These are phyloP conservation scores for Cladosporium sp. DNA, from an alignment of 2,329 filamentous ascomycete species.

Conservation along the genomic window DNA sequence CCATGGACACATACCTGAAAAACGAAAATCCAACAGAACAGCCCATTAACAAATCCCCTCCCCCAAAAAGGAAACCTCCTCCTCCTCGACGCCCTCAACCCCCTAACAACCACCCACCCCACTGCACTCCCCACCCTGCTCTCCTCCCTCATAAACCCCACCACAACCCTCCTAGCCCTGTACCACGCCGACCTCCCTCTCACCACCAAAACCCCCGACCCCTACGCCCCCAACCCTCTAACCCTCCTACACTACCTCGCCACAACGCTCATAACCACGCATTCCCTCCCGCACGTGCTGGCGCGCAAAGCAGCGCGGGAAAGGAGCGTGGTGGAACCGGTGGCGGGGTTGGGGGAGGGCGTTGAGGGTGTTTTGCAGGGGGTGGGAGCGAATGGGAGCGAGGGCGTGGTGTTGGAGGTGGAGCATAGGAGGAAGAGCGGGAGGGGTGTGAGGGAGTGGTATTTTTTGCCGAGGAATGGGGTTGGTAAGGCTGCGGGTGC, in stretches of 20 bases:
- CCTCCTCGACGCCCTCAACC: conserved; percentile 74
- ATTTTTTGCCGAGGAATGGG: conserved; percentile 50
- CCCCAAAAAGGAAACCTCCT: conserved; percentile 59
- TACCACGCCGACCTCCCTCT: conserved; percentile 79
- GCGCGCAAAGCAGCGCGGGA: conserved; percentile 70
- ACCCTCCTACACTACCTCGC: conserved; percentile 75
- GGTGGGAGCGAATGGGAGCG: conserved; percentile 48
- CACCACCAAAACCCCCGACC: conserved; percentile 31
- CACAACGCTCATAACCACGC: conserved; percentile 74
- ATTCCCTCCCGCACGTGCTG: conserved; percentile 69
- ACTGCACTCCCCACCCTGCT: conserved; percentile 63
- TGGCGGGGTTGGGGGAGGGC: conserved; percentile 72
- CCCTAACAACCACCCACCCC: conserved; percentile 53
- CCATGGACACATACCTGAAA: background rate
- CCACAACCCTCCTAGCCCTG: conserved; percentile 62
- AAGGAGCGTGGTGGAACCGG: conserved; percentile 68
- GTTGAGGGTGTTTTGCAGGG: conserved; percentile 75
- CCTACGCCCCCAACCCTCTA: conserved; percentile 63
- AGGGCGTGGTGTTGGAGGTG: conserved; percentile 71
- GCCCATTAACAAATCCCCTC: background rate
- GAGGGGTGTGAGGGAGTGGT: conserved; percentile 67
- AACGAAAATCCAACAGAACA: background rate
- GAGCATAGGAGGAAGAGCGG: conserved; percentile 83
- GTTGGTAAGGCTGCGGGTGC: too few species aligned
- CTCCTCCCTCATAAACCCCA: conserved; percentile 47